These are phyloP conservation scores for Dendrobium chrysotoxum DNA, from an alignment of 106 monocot species.

Conservation along the genomic window DNA sequence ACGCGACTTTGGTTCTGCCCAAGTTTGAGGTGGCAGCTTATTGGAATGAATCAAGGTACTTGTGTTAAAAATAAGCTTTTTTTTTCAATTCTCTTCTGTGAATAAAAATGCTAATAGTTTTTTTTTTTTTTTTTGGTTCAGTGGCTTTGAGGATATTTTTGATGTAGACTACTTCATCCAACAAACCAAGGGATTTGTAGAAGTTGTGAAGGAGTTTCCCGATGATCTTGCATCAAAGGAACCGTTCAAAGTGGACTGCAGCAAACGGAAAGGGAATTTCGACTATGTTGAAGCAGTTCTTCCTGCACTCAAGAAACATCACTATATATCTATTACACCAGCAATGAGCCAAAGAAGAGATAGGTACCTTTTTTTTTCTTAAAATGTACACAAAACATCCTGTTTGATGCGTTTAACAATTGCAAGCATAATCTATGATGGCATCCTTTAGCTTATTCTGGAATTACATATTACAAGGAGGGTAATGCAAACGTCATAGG, in stretches of 20 bases:
- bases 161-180: slow-evolving; percentile 83
- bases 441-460: neutral
- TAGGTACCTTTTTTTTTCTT: slow-evolving; percentile 31
- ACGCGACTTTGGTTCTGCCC: slow-evolving; percentile 81
- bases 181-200: slow-evolving; percentile 50
- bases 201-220: slow-evolving; percentile 63
- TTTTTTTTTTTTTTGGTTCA: slow-evolving; percentile 23
- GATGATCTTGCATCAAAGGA: slow-evolving; percentile 50
- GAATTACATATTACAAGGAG: neutral
- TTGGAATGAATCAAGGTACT: slow-evolving; percentile 93
- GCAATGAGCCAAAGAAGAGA: slow-evolving; percentile 97
- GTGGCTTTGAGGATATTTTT: slow-evolving; percentile 89
- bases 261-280: slow-evolving; percentile 84
- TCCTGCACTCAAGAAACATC: slow-evolving; percentile 61
- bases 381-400: slow-evolving; percentile 4
- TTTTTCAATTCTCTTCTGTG: neutral
- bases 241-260: slow-evolving; percentile 83
- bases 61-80: neutral
- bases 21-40: slow-evolving; percentile 94
- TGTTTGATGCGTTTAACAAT: neutral
- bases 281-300: slow-evolving; percentile 78
- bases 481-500: neutral
- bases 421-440: neutral
- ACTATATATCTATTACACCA: slow-evolving; percentile 77
- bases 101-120: neutral